Conservation (phyloP, 2,329 filamentous ascomycete genomes). For the Hypoxylon sp. region DNA sequence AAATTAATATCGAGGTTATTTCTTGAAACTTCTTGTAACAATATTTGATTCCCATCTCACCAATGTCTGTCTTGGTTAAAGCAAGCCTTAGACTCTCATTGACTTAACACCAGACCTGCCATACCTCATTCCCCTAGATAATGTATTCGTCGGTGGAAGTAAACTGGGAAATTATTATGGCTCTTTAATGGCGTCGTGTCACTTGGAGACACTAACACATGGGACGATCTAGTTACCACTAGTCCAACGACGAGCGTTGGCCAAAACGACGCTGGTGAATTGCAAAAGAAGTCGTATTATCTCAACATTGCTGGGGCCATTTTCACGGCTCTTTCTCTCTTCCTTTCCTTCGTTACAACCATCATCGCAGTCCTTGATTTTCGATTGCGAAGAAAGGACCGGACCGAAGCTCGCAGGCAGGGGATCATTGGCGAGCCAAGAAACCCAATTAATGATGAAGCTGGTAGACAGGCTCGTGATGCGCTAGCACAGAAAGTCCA, state of each 20-base stretch:
- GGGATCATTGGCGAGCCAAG: background rate
- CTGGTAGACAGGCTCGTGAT: slow-evolving; percentile 9
- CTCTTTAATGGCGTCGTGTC: too few relatives aligned
- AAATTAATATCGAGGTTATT: background rate
- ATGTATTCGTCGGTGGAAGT: background rate
- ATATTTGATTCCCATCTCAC: background rate
- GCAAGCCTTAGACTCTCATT: background rate
- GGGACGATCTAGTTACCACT: too few relatives aligned
- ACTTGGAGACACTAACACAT: too few relatives aligned
- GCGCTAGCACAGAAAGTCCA: background rate
- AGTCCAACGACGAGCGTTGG: background rate
- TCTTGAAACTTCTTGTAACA: background rate
- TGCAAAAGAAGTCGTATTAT: background rate
- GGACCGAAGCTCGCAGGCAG: background rate
- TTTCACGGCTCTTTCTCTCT: background rate
- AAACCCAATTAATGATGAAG: slow-evolving; percentile 11
- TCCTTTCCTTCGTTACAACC: slow-evolving; percentile 4
- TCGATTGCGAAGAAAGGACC: background rate
- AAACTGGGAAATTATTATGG: too few relatives aligned
- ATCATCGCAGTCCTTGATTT: background rate
- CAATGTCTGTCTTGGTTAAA: background rate
- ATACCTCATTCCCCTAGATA: background rate
- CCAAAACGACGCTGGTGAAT: background rate
- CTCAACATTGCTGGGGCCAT: background rate
- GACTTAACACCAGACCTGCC: background rate